A percentile compares a stretch with the other conserved stretches of the same genome.
phyloP scores from a whole-genome alignment of 2,329 filamentous ascomycete species.

The Aspergillus melleus region DNA sequence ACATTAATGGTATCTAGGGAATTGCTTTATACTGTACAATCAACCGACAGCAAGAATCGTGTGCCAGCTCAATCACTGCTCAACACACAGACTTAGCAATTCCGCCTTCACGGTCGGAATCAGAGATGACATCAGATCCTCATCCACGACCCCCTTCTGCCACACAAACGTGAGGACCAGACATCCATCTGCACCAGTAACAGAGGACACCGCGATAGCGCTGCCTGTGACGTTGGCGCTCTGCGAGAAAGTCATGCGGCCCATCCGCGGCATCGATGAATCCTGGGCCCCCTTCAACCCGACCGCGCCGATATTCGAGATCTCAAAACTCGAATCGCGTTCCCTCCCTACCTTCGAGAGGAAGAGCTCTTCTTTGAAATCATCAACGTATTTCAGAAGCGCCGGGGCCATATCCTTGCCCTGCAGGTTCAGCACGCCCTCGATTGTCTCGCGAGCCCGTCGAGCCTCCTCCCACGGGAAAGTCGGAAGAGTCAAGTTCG shows the following conservation, averaged over 20 bases:
- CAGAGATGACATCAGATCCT: constrained; percentile 19
- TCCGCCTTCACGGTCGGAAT: constrained; percentile 21
- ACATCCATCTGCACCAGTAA: constrained; percentile 48
- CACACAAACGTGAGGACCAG: constrained; percentile 44
- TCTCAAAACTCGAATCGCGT: constrained; percentile 41
- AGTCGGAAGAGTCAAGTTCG: constrained; percentile 4
- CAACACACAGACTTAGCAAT: constrained; percentile 9
- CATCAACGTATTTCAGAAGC: constrained; percentile 42
- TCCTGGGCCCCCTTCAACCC: constrained; percentile 9
- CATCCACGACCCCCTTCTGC: constrained; percentile 40
- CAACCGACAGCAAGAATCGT: not conserved
- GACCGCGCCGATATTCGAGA: constrained; percentile 49
- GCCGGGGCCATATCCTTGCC: constrained; percentile 37
- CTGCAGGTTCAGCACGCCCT: constrained; percentile 24
- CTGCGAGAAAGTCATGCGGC: constrained; percentile 48
- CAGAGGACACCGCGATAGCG: constrained; percentile 40
- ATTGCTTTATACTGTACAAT: too few relatives aligned
- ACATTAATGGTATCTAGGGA: too few relatives aligned
- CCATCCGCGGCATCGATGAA: constrained; percentile 29
- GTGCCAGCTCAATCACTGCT: not conserved
- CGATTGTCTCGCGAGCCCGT: constrained; percentile 31
- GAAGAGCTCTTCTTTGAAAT: constrained; percentile 40
- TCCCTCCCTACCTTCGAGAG: constrained; percentile 39
- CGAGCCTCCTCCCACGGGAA: constrained; percentile 38
- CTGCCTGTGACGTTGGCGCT: constrained; percentile 40